Conservation (phyloP, 305 asterid genomes). For the Solanum aculeatissimum region DNA sequence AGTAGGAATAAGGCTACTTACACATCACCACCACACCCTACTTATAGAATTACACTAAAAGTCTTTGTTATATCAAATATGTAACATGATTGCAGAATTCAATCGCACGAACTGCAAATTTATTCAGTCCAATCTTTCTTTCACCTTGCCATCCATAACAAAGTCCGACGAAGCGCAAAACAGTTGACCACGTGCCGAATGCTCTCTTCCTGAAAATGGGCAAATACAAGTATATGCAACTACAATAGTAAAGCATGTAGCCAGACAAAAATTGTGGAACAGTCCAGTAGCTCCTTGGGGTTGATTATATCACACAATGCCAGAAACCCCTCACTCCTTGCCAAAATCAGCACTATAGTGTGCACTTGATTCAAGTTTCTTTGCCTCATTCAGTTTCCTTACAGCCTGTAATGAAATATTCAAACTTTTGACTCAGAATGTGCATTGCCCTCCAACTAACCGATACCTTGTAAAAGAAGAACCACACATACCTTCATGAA, state of each 20-base stretch:
- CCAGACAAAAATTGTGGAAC: background rate
- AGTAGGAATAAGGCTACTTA: background rate
- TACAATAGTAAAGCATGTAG: background rate
- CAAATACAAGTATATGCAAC: background rate
- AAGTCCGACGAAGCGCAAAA: background rate
- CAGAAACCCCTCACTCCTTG: slow-evolving; percentile 2
- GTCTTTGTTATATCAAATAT: background rate
- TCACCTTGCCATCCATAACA: background rate
- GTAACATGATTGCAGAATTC: background rate
- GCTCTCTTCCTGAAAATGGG: background rate
- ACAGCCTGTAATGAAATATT: slow-evolving; percentile 6
- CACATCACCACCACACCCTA: background rate
- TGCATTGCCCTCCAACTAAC: background rate
- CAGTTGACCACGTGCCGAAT: background rate
- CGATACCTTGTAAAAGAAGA: background rate
- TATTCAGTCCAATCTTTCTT: background rate
- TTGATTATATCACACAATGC: background rate
- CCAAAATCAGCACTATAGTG: slow-evolving; percentile 8
- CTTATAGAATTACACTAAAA: background rate
- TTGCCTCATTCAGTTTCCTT: slow-evolving; percentile 11
- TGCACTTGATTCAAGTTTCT: slow-evolving; percentile 11
- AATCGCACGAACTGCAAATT: background rate
- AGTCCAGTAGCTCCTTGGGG: background rate
- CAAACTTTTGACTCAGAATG: background rate
- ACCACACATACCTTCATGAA: slow-evolving; percentile 6